Conservation (phyloP, 257 asterid species). For the Nyctanthes arbortristis region DNA sequence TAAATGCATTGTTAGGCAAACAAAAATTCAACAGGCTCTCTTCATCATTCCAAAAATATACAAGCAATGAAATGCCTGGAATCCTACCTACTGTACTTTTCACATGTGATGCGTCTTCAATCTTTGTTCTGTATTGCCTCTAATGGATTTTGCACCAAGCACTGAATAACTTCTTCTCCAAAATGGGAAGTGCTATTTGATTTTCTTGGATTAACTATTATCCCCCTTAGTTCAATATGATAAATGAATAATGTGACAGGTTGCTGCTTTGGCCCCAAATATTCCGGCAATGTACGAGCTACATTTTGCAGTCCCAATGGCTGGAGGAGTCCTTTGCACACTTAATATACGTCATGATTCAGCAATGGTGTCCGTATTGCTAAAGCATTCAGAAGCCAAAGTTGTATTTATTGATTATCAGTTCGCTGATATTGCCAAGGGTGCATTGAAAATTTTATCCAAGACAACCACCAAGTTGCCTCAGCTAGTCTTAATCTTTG, state of each 20-base stretch:
- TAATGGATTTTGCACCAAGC: background rate
- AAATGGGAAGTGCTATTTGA: background rate
- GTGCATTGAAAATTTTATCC: constrained; percentile 12
- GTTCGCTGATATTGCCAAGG: constrained; percentile 20
- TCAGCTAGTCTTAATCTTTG: constrained; percentile 9
- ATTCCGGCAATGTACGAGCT: constrained; percentile 25
- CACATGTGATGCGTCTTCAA: background rate
- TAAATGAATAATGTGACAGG: constrained; percentile 1
- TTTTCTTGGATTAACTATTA: constrained; percentile 1
- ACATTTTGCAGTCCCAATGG: constrained; percentile 29
- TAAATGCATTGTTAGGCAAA: background rate
- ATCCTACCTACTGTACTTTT: background rate
- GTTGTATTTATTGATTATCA: constrained; percentile 21
- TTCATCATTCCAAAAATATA: background rate
- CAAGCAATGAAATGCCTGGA: background rate
- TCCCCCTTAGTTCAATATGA: background rate
- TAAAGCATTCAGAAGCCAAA: constrained; percentile 23
- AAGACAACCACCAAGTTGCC: constrained; percentile 5
- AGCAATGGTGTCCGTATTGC: constrained; percentile 18
- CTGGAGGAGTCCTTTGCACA: constrained; percentile 26
- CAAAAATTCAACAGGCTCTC: background rate
- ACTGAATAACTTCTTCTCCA: background rate
- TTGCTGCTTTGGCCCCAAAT: constrained; percentile 29
- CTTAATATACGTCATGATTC: constrained; percentile 23
- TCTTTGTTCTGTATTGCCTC: background rate